Evolutionary conservation across 2,329 filamentous ascomycete species (phyloP), one percentile per base, ranked within the genome.

Genomic region (Beauveria bassiana): DNA sequence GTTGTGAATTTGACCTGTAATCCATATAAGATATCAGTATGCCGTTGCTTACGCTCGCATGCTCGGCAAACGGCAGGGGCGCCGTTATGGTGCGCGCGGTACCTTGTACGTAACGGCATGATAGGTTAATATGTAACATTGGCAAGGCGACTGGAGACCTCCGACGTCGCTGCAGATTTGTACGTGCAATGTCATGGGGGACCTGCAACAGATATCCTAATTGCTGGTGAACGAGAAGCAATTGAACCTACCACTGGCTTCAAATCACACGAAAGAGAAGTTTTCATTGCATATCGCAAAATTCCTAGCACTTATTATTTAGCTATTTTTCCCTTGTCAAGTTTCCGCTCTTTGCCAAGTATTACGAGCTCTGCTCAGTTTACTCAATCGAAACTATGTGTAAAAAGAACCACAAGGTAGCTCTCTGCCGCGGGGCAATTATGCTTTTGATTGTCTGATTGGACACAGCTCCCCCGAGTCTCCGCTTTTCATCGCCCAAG

Each of bases 361-460:
- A 47, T 6, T 18, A 20, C 14, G 16, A 55, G 24, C 14, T 26
- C n/a, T 12, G 42, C 26, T 40, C 16, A 14, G 26, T 9, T 47
- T 61, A 61, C 59, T 24, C 50, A 55, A 55, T 61, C 24, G 28
- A 61, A 60, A 61, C 59, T 61, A 61, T 61, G 59, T 61, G 59
- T 61, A 61, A 61, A 54, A 54, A n/a, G 59, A 61, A 61, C 59
- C 59, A 61, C 59, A 61, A 28, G 42, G n/a, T 54, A 61, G 59
- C 42, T 49, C 40, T 61, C 20, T 42, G 16, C 38, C 42, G 50
- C 59, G 59, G 59, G 59, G 59, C 57, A 46, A 52, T 53, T 60
- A 60, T 60, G 57, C 53, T 60, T 60, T 28, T 46, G 49, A 60
- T 16, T 59, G 12, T 16, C 3, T 52, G 49, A 60, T 60, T 60